Base-by-base conservation (phyloP, 345 rosid species). In the Eucalyptus polybractea region DNA sequence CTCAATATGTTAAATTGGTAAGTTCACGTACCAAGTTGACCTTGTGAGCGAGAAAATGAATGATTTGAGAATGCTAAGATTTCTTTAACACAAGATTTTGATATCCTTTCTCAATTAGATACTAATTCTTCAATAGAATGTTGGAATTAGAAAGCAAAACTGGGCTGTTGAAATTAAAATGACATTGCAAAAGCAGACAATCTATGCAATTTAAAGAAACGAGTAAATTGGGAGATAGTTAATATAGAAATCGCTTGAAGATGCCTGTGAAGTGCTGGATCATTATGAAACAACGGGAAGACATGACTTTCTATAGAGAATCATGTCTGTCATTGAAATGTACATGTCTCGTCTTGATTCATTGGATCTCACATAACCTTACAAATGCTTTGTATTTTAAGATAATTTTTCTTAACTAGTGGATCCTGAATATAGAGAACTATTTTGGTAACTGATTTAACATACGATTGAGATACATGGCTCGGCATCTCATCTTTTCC, bases 371-470 rank as follows among this genome's bases (percentile, higher is more conserved):
- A 67, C 6, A 3, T 67, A 31, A 31, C 22, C 7, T 67, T 67
- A 16, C 12, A 0, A 67, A 67, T 67, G 22, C 80, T 31, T 67
- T 1, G 5, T 14, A 1, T 14, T n/a, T 31, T 65, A 14, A 0
- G 76, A 65, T n/a, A 62, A 62, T 62, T 2, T 62, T 27, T 4
- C 40, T n/a, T 65, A n/a, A n/a, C 0, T n/a, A 8, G 40, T 65
- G 76, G 21, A 65, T 65, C 17, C 76, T 65, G 3, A 14, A 14
- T 7, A 65, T 65, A 65, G 37, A n/a, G 40, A 65, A n/a, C 0
- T n/a, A 65, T 65, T 13, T n/a, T n/a, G 72, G 76, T 4, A 65
- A 65, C 3, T 1, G 6, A n/a, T n/a, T 65, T 65, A 4, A n/a
- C 37, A 14, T 12, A 60, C 7, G 8, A 60, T 60, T 60, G 67